Conservation (phyloP, 441 rosid species). For the Populus hybrid region DNA sequence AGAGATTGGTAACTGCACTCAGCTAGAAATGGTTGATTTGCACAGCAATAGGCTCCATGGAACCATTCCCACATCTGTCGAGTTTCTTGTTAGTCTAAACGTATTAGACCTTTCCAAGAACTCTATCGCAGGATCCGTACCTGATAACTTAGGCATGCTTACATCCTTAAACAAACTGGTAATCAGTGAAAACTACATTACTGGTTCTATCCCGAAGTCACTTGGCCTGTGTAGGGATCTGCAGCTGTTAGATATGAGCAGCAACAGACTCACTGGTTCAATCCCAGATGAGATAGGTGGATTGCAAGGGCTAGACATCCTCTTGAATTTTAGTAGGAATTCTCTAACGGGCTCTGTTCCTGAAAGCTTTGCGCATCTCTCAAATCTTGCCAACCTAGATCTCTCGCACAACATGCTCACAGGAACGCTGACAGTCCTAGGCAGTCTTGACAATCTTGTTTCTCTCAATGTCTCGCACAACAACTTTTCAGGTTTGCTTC, state of each 20-base stretch:
- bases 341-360: conserved; percentile 56
- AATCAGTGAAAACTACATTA: conserved; percentile 44
- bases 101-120: conserved; percentile 61
- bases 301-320: conserved; percentile 56
- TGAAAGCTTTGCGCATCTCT: conserved; percentile 47
- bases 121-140: conserved; percentile 44
- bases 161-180: conserved; percentile 55
- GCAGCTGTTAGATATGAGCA: conserved; percentile 63
- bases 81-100: conserved; percentile 43
- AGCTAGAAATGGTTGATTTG: conserved; percentile 67
- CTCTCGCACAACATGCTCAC: conserved; percentile 66
- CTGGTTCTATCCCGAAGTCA: conserved; percentile 53
- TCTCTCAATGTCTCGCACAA: conserved; percentile 57
- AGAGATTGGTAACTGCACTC: conserved; percentile 54
- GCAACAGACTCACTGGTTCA: conserved; percentile 48
- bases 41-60: conserved; percentile 49
- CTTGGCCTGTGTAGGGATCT: conserved; percentile 56
- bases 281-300: conserved; percentile 54
- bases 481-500: conserved; percentile 56
- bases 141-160: conserved; percentile 53
- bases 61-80: conserved; percentile 46
- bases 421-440: conserved; percentile 40
- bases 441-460: conserved; percentile 55
- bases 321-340: conserved; percentile 62
- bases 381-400: conserved; percentile 61